Base-by-base conservation (phyloP, 148 eudicot species). In the Cornus controversa region DNA sequence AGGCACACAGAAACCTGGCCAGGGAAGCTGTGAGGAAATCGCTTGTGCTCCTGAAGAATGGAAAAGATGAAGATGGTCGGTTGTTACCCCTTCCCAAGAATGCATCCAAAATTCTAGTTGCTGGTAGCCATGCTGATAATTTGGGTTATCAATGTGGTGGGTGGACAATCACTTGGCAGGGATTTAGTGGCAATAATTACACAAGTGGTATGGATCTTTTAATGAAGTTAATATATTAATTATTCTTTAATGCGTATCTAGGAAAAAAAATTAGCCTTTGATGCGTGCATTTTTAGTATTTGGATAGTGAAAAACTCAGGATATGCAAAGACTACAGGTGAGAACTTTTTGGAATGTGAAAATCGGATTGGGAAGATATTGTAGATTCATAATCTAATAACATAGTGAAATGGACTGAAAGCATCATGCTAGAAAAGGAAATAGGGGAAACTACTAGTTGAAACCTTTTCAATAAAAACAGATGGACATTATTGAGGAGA, bases 91-190 rank as follows among this genome's bases (percentile, higher is more conserved):
- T 94, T 50, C 84, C 96, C 71, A 94, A 90, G 80, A 85, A 66
- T 27, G 89, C 78, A 37, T 58, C 85, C 1, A 94, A 81, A 79
- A 79, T 94, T 60, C 86, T 94, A 66, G 91, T 94, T 77, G 94
- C 94, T 36, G 97, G 98, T 64, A 87, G 73, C 70, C 92, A 89
- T 86, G 98, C 98, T 74, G 87, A 94, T 85, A 94, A 94, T 82
- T 80, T 94, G 81, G 98, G 98, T 65, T 94, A 91, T 87, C 98
- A 94, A 67, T 92, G 98, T 82, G 97, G 98, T 67, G 97, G 98
- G 62, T 92, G 98, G 98, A 94, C 97, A 5, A 90, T 94, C 70
- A 82, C 83, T 76, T 94, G 98, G 98, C 96, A 92, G 75, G 98
- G 98, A 62, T 89, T 91, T 77, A 87, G 91, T 37, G 97, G 92